Base-by-base conservation (phyloP, 139 green algal species). In the Axilococcus clingmanii region DNA sequence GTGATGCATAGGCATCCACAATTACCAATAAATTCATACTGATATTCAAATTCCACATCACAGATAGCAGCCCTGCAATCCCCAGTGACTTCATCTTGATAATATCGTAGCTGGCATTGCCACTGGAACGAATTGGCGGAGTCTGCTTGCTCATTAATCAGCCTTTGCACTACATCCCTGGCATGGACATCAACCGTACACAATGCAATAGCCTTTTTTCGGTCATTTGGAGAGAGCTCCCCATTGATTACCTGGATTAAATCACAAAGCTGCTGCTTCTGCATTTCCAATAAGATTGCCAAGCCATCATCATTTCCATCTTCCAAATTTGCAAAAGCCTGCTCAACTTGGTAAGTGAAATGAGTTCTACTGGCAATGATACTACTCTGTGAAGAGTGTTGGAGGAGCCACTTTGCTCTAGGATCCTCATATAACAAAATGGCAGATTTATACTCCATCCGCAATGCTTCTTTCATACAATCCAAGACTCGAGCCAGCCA, bases 141-240 rank as follows among this genome's bases (percentile, higher is more conserved):
- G 48, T 95, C 87, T 7, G 87, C 78, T 17, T 79, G 66, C 60
- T 94, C 86, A 8, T 94, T 74, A 33, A 87, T 82, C 36, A 94
- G 74, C 17, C 83, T 70, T 61, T 83, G 72, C 30, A 94, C 70
- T 15, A 96, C 84, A 40, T 96, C 87, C 22, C 87, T 77, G 2
- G 84, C 83, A 52, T 96, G 87, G 48, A 94, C 88, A 50, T 96
- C 87, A 47, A 96, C 86, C 2, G 87, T 96, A 65, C 86, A 95
- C 48, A 96, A 78, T 11, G 84, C 94, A 69, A 96, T 91, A 47
- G 94, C 76, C 79, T 91, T 93, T 68, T 88, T 89, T 51, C 87
- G 79, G 47, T 94, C 84, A 50, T 82, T 76, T 29, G 65, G 78
- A 30, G 53, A 79, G 25, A 94, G 71, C 24, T 82, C 63, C 6